Evolutionary conservation across 805 yeast genomes (phyloP).

Genomic region (Spathaspora sp.): DNA sequence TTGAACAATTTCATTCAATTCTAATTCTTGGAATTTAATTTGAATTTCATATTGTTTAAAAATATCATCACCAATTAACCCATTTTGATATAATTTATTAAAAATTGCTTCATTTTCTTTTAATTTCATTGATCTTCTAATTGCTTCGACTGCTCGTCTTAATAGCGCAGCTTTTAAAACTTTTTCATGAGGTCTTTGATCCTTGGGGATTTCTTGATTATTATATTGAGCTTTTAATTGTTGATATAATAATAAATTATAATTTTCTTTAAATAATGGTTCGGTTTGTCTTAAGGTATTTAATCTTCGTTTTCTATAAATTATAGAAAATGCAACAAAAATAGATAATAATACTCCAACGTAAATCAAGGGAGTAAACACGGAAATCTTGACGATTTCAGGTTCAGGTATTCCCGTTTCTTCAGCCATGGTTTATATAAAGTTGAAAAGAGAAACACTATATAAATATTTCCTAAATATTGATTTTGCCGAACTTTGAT

Average conservation of each 20-base stretch:
- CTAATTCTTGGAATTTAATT: conserved; percentile 74
- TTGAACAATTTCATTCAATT: conserved; percentile 66
- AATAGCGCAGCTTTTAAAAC: conserved; percentile 60
- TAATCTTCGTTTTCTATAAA: conserved; percentile 58
- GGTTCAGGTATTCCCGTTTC: conserved; percentile 5
- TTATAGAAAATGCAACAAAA: conserved; percentile 63
- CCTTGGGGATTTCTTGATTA: conserved; percentile 36
- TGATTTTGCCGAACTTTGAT: neutral
- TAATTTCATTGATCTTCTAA: conserved; percentile 77
- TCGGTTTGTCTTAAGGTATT: conserved; percentile 53
- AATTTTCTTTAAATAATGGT: conserved; percentile 72
- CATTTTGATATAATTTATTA: conserved; percentile 73
- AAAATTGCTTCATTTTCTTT: conserved; percentile 74
- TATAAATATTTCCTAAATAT: neutral
- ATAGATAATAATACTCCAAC: conserved; percentile 65
- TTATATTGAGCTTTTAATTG: conserved; percentile 48
- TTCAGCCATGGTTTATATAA: conserved; percentile 6
- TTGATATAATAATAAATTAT: conserved; percentile 59
- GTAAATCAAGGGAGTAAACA: conserved; percentile 69
- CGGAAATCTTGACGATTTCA: conserved; percentile 30
- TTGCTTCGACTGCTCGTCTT: conserved; percentile 75
- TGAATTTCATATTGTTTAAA: conserved; percentile 78
- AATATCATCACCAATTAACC: conserved; percentile 87
- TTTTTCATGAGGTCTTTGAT: conserved; percentile 66
- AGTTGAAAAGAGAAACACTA: neutral